Percentiles rank a stretch among this genome's conserved stretches.
phyloP scores from a whole-genome alignment of 805 yeast genomes.

The Candida methanosorbosa region DNA sequence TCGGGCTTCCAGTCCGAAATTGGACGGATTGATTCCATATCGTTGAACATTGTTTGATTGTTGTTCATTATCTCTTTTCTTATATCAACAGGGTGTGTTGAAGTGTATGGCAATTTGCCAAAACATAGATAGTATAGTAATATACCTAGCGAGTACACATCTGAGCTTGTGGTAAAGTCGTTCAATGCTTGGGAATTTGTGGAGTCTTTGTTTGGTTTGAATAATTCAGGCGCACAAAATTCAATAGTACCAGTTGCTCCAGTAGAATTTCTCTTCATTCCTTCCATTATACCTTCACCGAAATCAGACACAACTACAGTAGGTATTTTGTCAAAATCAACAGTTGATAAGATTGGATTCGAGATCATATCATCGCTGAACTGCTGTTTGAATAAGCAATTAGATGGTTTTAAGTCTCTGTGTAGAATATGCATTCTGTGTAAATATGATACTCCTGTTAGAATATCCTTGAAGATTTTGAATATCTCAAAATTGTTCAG shows the following conservation, averaged over 20 bases:
- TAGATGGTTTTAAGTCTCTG: conserved; percentile 84
- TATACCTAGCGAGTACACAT: conserved; percentile 78
- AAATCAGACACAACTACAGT: conserved; percentile 78
- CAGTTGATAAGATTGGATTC: conserved; percentile 14
- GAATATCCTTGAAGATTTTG: conserved; percentile 58
- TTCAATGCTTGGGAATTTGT: conserved; percentile 24
- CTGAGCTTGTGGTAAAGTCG: conserved; percentile 66
- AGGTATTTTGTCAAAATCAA: conserved; percentile 35
- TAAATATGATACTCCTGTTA: conserved; percentile 60
- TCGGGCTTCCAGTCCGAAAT: neutral
- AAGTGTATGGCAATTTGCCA: conserved; percentile 55
- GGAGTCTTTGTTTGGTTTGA: conserved; percentile 29
- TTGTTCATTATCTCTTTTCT: conserved; percentile 15
- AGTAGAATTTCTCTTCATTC: conserved; percentile 54
- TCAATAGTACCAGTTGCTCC: conserved; percentile 88
- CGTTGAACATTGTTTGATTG: conserved; percentile 14
- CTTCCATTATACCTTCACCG: conserved; percentile 79
- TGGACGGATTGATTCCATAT: conserved; percentile 10
- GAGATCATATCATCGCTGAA: conserved; percentile 14
- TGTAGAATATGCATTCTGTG: conserved; percentile 76
- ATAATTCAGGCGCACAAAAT: conserved; percentile 79
- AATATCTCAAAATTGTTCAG: conserved; percentile 55
- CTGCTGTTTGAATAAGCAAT: conserved; percentile 52
- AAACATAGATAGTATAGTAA: conserved; percentile 70
- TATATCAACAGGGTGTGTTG: conserved; percentile 14